Base-by-base conservation (phyloP, 2,329 filamentous ascomycete species). In the Monosporascus sp. region DNA sequence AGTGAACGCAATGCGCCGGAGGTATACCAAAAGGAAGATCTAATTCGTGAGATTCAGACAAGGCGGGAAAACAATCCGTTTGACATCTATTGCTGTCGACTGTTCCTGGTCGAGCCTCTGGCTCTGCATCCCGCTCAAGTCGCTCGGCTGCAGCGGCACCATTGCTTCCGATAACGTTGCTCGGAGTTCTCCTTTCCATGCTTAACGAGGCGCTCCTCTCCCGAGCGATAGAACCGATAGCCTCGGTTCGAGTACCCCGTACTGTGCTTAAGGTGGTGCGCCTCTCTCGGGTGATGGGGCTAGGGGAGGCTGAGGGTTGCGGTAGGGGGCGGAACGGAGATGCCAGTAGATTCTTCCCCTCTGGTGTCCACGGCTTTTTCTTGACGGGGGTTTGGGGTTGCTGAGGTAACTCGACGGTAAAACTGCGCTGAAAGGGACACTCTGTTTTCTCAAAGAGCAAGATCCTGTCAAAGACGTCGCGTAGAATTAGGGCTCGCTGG, bases 361-460 rank as follows among this genome's bases (percentile, higher is more conserved):
- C 78, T 1, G 86, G 84, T 27, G 79, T 85, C 84, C 87, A 90
- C 16, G 87, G 85, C 58, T 78, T 82, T 71, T 85, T 87, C 64
- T 79, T 85, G 50, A 82, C 74, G 2, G 86, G 87, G 1, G 81
- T 82, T 59, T 81, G 77, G 11, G 86, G 85, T 53, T 80, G 77
- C 61, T 89, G 84, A 0, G 89, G 89, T 19, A 94, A 73, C 49
- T 87, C 80, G 11, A 93, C 84, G 0, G 83, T 86, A 62, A 95
- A 95, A 3, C 81, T 80, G 55, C 91, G 80, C 63, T 86, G 80
- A 68, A 97, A 96, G 0, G 92, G 92, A 68, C 91, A 96, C 45
- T 85, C 81, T 0, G 92, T 96, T 65, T 89, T 89, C 70, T 97
- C 92, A 65, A 94, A 96, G 58, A 88, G 85, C 46, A 96, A 75